Conservation (phyloP, 164 flowering plant genomes). For the grape (Vitis vinifera) region ASM3070453v1 NC_081818.1:6783501-6784000, state of each 20-base stretch:
- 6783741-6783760: not conserved
- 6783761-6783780: constrained; percentile 4
- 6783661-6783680: no score
- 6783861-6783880: constrained; percentile 36
- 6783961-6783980: constrained; percentile 41
- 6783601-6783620: no score
- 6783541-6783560: not conserved
- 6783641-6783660: no score
- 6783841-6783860: constrained; percentile 47
- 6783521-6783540: not conserved
- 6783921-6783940: constrained; percentile 56
- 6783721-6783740: constrained; percentile 6
- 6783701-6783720: no score
- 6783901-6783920: constrained; percentile 50
- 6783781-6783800: constrained; percentile 9
- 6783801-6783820: constrained; percentile 26
- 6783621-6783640: no score
- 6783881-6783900: constrained; percentile 42
- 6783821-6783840: constrained; percentile 44
- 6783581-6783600: no score
- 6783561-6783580: no score
- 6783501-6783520: no score
- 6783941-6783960: constrained; percentile 49
- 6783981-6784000: no score
- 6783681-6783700: no score